These are phyloP conservation scores for Verticillium zaregamsianum DNA, from an alignment of 2,329 filamentous ascomycete genomes.

Conservation along the genomic window DNA sequence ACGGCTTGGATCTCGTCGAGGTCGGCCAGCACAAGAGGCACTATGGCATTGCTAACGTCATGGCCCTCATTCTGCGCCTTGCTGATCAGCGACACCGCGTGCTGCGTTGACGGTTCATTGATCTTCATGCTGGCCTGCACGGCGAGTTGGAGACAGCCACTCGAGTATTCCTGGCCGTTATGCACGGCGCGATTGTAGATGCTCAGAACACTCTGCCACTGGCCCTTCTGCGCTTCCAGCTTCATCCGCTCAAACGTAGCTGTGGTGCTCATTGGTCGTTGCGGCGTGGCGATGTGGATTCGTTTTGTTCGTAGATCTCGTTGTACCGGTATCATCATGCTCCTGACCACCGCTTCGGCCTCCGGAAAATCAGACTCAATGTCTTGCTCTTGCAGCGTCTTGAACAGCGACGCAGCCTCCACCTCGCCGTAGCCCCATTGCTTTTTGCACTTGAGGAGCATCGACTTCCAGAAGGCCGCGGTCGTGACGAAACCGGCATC, in stretches of 20 bases:
- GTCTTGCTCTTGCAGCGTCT: constrained; percentile 25
- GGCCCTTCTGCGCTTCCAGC: constrained; percentile 25
- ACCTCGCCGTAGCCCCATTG: constrained; percentile 32
- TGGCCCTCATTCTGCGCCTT: constrained; percentile 33
- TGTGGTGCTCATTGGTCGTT: constrained; percentile 20
- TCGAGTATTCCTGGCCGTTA: constrained; percentile 30
- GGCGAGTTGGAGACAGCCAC: constrained; percentile 41
- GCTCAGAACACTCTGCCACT: constrained; percentile 25
- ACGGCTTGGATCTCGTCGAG: constrained; percentile 27
- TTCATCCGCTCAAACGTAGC: constrained; percentile 37
- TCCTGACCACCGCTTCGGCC: constrained; percentile 8
- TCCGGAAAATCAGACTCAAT: constrained; percentile 7
- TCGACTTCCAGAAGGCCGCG: constrained; percentile 31
- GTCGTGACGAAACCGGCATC: constrained; percentile 29
- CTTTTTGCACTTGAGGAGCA: constrained; percentile 31
- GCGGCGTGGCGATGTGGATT: constrained; percentile 13
- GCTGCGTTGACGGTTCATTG: constrained; percentile 20
- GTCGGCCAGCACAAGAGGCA: constrained; percentile 32
- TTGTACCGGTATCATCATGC: not conserved
- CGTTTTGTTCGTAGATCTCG: constrained; percentile 10
- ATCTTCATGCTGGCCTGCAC: constrained; percentile 36
- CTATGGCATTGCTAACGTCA: constrained; percentile 35
- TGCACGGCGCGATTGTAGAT: constrained; percentile 33
- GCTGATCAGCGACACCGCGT: constrained; percentile 34
- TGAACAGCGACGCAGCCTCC: constrained; percentile 29